Evolutionary conservation across 1,139 yeast genomes (phyloP).

Genomic region (Schizosaccharomyces versatilis): DNA sequence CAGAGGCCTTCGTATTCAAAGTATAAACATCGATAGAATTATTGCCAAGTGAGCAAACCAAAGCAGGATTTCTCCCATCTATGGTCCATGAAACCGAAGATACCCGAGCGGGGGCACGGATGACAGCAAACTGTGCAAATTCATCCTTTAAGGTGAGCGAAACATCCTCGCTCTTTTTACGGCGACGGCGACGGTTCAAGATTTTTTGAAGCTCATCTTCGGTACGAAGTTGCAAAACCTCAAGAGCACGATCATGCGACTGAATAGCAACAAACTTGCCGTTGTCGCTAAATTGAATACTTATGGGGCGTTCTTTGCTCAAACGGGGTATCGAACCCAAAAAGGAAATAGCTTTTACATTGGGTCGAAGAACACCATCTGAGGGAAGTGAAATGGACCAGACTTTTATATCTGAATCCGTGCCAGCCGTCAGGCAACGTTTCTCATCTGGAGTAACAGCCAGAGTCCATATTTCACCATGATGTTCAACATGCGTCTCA

Average conservation of each 20-base stretch:
- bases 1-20: conserved; percentile 27
- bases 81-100: conserved; percentile 19
- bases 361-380: conserved; percentile 18
- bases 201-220: conserved; percentile 67
- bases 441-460: conserved; percentile 23
- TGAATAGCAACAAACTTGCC: conserved; percentile 40
- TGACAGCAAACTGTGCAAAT: conserved; percentile 17
- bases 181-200: conserved; percentile 50
- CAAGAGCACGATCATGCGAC: conserved; percentile 63
- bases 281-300: conserved; percentile 29
- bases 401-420: conserved; percentile 59
- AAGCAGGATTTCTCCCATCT: conserved; percentile 14
- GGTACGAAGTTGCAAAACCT: conserved; percentile 54
- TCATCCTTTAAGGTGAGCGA: conserved; percentile 21
- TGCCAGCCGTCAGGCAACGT: conserved; percentile 42
- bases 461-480: conserved; percentile 81
- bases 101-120: conserved; percentile 19
- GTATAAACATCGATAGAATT: conserved; percentile 37
- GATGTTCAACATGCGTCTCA: conserved; percentile 85
- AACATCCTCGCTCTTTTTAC: conserved; percentile 38
- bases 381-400: conserved; percentile 45
- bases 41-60: not conserved
- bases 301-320: conserved; percentile 53
- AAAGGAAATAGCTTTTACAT: conserved; percentile 28
- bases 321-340: conserved; percentile 54